Percentiles rank a stretch among this genome's conserved stretches.
These are phyloP conservation scores for Fusarium nisikadoi DNA, from an alignment of 2,329 filamentous ascomycete species.

Conservation along the genomic window DNA sequence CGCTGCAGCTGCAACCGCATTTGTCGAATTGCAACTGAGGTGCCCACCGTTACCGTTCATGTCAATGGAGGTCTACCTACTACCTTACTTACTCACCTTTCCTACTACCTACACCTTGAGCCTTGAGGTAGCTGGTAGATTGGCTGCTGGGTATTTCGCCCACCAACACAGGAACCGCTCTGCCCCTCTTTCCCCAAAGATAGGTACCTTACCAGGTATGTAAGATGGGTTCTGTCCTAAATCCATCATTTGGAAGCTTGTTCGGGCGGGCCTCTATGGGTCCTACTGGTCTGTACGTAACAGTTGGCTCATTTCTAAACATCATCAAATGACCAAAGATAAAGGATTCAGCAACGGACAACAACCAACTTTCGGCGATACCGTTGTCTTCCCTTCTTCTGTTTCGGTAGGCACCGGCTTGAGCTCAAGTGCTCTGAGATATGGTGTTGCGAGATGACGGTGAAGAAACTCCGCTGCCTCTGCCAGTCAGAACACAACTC, in stretches of 20 bases:
- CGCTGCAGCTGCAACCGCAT: conserved; percentile 13
- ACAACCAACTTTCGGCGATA: conserved; percentile 9
- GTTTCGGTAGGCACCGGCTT: conserved; percentile 8
- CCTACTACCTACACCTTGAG: background rate
- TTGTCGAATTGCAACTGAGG: conserved; percentile 20
- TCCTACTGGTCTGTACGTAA: conserved; percentile 35
- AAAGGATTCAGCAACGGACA: background rate
- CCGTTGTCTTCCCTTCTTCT: conserved; percentile 5
- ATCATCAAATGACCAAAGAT: conserved; percentile 7
- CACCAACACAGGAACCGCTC: too few relatives aligned
- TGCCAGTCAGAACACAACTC: conserved; percentile 12
- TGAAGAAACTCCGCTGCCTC: conserved; percentile 27
- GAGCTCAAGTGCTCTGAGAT: background rate
- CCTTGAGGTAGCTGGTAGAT: background rate
- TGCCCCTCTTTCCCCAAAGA: conserved; percentile 16
- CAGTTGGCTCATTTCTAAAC: conserved; percentile 28
- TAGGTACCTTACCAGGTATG: background rate
- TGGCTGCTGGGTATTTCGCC: background rate
- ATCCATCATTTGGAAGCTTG: conserved; percentile 1
- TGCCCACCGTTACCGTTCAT: background rate
- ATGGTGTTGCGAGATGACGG: conserved; percentile 2
- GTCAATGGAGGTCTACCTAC: background rate
- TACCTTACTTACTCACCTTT: too few relatives aligned
- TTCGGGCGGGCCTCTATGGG: conserved; percentile 1
- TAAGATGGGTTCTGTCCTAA: background rate